Percentiles rank a stretch among this genome's conserved stretches.
These are phyloP conservation scores for Heteromeles arbutifolia DNA, from an alignment of 306 rosid genomes.

Conservation along the genomic window DNA sequence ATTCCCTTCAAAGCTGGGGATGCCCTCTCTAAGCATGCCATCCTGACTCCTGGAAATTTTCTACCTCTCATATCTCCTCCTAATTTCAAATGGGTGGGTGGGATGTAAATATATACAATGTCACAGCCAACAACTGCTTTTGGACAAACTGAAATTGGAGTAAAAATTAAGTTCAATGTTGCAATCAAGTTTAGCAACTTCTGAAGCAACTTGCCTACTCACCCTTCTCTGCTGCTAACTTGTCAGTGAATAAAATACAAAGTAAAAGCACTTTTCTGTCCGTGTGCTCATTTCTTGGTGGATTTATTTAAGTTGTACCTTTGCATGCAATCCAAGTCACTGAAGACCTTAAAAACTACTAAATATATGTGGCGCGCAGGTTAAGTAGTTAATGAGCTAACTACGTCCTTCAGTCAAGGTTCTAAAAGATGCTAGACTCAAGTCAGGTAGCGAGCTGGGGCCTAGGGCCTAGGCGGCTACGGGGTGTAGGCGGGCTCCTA, in stretches of 20 bases:
- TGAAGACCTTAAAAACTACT: neutral
- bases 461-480: too few relatives aligned
- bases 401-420: too few relatives aligned
- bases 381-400: too few relatives aligned
- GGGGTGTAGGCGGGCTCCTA: too few relatives aligned
- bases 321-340: neutral
- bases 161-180: constrained; percentile 44
- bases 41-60: constrained; percentile 32
- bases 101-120: constrained; percentile 17
- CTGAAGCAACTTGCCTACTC: constrained; percentile 42
- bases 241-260: neutral
- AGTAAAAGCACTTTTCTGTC: neutral
- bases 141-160: constrained; percentile 39
- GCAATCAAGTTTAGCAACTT: constrained; percentile 58
- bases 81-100: neutral
- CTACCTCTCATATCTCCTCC: neutral
- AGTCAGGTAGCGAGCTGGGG: accelerated
- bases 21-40: constrained; percentile 76
- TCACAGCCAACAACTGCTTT: constrained; percentile 6
- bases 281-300: neutral
- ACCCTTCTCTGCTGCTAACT: constrained; percentile 11
- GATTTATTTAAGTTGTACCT: neutral
- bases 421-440: too few relatives aligned
- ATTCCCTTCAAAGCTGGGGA: constrained; percentile 72
- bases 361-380: too few relatives aligned